Evolutionary conservation across 352 stramenopile species (phyloP), one percentile per base, ranked within the genome.

Genomic region (Phytophthora uliginosa): DNA sequence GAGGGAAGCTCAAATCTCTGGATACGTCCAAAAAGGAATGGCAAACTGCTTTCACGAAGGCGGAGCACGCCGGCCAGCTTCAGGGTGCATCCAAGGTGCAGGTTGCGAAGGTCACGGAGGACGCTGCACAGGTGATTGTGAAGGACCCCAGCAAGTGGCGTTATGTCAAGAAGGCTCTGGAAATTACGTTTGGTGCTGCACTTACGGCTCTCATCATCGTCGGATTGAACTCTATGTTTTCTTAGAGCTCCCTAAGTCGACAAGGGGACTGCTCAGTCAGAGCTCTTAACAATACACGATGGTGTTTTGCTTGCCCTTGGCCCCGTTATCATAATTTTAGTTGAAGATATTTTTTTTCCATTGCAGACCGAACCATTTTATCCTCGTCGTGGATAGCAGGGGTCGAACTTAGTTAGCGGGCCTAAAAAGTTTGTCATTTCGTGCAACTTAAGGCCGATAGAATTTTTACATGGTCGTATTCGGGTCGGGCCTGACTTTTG

Each of bases 131-230:
- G n/a, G 47, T 17, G 18, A 2, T 66, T 0, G 31, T 22, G 40
- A 60, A 71, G 48, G 54, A 59, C 47, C 64, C 64, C 24, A 71
- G 63, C 20, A 71, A 71, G 24, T 71, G 64, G 64, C 47, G 54
- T 10, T 66, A 71, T 34, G 55, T 71, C 22, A 50, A 55, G 51
- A 65, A 66, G 36, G 40, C 42, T 51, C 52, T 73, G 10, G 10
- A 60, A 26, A 68, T 73, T 52, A 38, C 52, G 7, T 47, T 59
- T 26, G 59, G 51, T 10, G 58, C 18, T n/a, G 7, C 3, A 7
- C 17, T 71, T 20, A 17, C 56, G 38, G 64, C 55, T 33, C 22
- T 55, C 24, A 66, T 71, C n/a, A 9, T 60, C 20, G 17, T 60
- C 15, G 64, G 64, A 20, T 36, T 56, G 9, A 56, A 56, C 24